Evolutionary conservation across 2,329 filamentous ascomycete genomes (phyloP).

Genomic region (Nakataea oryzae): DNA sequence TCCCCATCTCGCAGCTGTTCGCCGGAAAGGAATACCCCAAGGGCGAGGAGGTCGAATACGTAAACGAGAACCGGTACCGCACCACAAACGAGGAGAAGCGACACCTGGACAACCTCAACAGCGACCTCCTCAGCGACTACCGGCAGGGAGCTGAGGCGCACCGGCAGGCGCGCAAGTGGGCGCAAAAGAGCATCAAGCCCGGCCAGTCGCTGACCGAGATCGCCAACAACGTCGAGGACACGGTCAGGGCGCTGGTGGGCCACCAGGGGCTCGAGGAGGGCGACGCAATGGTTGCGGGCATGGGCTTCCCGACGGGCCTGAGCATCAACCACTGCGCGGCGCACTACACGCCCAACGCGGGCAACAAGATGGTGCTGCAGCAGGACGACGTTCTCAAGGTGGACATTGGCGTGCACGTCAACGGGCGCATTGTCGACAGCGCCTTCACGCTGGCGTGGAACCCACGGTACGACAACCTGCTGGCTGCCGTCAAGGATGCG

Average conservation of each 20-base stretch:
- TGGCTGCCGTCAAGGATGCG: slow-evolving; percentile 62
- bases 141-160: slow-evolving; percentile 71
- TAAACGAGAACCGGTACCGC: slow-evolving; percentile 65
- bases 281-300: slow-evolving; percentile 64
- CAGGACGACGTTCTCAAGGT: slow-evolving; percentile 72
- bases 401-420: slow-evolving; percentile 73
- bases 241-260: slow-evolving; percentile 63
- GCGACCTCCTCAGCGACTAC: slow-evolving; percentile 68
- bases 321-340: slow-evolving; percentile 77
- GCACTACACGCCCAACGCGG: slow-evolving; percentile 75
- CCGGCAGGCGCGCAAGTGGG: slow-evolving; percentile 72
- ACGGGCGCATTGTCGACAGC: slow-evolving; percentile 70
- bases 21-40: slow-evolving; percentile 61
- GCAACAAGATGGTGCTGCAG: slow-evolving; percentile 66
- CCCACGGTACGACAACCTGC: slow-evolving; percentile 62
- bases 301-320: slow-evolving; percentile 75
- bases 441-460: slow-evolving; percentile 74
- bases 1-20: slow-evolving; percentile 65
- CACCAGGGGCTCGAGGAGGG: slow-evolving; percentile 68
- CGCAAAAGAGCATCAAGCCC: slow-evolving; percentile 68
- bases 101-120: slow-evolving; percentile 69
- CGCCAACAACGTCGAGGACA: slow-evolving; percentile 71
- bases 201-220: slow-evolving; percentile 70
- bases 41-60: slow-evolving; percentile 71
- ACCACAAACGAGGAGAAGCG: slow-evolving; percentile 80